These are phyloP conservation scores for Pseudogymnoascus sp. DNA, from an alignment of 2,329 filamentous ascomycete genomes.

Conservation along the genomic window DNA sequence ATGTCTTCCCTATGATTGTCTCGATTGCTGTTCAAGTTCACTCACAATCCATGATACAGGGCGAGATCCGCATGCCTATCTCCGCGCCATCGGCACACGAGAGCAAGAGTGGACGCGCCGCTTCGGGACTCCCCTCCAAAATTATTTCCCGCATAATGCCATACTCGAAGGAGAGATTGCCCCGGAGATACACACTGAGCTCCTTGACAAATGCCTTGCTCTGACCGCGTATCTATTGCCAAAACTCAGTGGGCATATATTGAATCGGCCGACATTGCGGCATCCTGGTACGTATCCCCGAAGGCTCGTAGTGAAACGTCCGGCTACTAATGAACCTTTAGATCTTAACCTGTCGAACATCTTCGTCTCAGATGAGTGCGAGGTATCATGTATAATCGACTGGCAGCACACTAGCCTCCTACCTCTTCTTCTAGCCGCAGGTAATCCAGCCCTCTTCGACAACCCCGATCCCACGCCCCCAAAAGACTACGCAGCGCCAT, in stretches of 20 bases:
- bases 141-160: not conserved
- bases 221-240: not conserved
- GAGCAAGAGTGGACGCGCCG: not conserved
- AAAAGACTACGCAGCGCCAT: constrained; percentile 24
- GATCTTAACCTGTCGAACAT: constrained; percentile 24
- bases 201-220: not conserved
- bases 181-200: not conserved
- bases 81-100: not conserved
- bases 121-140: not conserved
- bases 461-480: constrained; percentile 29
- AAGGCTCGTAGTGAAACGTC: not conserved
- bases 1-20: not conserved
- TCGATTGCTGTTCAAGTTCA: no score
- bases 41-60: not conserved
- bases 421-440: constrained; percentile 32
- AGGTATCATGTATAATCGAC: constrained; percentile 34
- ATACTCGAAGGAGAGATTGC: not conserved
- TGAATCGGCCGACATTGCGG: constrained; percentile 13
- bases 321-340: not conserved
- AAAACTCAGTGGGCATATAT: not conserved
- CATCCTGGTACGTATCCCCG: constrained; percentile 5
- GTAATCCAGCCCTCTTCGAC: constrained; percentile 34
- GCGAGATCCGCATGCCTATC: not conserved
- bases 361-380: constrained; percentile 25
- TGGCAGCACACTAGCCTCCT: constrained; percentile 34